phyloP scores from a whole-genome alignment of 2,329 filamentous ascomycete genomes.

The Biscogniauxia marginata region DNA sequence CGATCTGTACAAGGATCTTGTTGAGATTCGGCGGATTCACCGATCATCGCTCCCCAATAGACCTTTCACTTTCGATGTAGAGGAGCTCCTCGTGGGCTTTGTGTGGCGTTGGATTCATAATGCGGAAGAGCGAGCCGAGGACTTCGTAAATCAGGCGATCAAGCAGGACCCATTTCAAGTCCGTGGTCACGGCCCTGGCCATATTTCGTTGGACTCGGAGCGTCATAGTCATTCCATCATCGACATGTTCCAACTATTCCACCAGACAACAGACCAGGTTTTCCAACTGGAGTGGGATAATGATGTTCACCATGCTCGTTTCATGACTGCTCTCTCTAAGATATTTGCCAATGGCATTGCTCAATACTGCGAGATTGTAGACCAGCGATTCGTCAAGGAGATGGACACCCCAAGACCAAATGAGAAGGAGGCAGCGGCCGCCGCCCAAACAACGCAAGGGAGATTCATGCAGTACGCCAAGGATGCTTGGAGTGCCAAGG shows the following conservation, averaged over 20 bases:
- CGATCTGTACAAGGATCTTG: conserved; percentile 84
- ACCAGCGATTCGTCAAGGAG: conserved; percentile 80
- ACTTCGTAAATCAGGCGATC: conserved; percentile 86
- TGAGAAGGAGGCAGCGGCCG: conserved; percentile 67
- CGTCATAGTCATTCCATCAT: conserved; percentile 91
- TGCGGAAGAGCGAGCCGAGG: conserved; percentile 75
- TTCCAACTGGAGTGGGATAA: conserved; percentile 88
- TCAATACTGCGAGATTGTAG: conserved; percentile 87
- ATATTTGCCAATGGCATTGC: conserved; percentile 80
- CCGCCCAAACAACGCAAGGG: conserved; percentile 80
- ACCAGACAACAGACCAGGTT: conserved; percentile 85
- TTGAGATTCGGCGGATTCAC: conserved; percentile 81
- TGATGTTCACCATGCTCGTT: conserved; percentile 88
- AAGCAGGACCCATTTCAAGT: conserved; percentile 87
- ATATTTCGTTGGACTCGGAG: conserved; percentile 71
- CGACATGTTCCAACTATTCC: conserved; percentile 92
- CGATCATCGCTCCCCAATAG: conserved; percentile 68
- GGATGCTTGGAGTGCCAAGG: conserved; percentile 87
- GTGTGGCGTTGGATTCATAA: conserved; percentile 93
- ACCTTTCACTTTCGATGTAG: conserved; percentile 83
- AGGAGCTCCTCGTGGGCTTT: conserved; percentile 82
- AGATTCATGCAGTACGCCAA: conserved; percentile 92
- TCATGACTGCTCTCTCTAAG: conserved; percentile 91
- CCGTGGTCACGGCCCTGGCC: conserved; percentile 60
- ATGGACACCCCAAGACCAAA: conserved; percentile 92